These are phyloP conservation scores for Naganishia friedmannii DNA, from an alignment of 768 basidiomycete genomes.

Conservation along the genomic window DNA sequence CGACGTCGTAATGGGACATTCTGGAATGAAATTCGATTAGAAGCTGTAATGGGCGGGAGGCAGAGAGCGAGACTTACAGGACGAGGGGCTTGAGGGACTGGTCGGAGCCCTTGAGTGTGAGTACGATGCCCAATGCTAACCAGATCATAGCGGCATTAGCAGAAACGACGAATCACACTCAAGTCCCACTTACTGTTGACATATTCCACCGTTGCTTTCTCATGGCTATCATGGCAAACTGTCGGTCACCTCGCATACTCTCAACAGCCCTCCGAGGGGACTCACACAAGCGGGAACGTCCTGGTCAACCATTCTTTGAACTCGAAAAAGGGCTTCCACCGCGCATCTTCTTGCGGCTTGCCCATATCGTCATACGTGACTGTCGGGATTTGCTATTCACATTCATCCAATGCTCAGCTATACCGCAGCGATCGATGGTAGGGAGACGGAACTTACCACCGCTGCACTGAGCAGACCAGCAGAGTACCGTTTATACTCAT, in stretches of 20 bases:
- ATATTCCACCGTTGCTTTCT: conserved; percentile 43
- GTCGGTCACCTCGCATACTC: neutral
- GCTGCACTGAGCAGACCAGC: conserved; percentile 37
- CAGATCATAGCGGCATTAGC: neutral
- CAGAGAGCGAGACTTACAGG: conserved; percentile 29
- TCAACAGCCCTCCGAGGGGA: neutral
- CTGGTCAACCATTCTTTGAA: conserved; percentile 46
- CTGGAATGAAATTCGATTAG: conserved; percentile 1
- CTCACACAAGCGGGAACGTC: conserved; percentile 46
- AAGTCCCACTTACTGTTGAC: conserved; percentile 40
- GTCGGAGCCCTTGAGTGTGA: conserved; percentile 45
- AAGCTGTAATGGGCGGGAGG: neutral
- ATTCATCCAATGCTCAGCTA: neutral
- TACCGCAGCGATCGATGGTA: neutral
- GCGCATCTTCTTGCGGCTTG: conserved; percentile 47
- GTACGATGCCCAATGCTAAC: conserved; percentile 43
- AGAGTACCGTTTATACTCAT: conserved; percentile 37
- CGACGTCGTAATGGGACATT: conserved; percentile 49
- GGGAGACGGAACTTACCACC: conserved; percentile 37
- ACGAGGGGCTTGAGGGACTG: conserved; percentile 46
- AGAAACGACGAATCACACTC: neutral
- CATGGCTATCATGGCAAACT: conserved; percentile 25
- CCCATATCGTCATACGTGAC: conserved; percentile 50
- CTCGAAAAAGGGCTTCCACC: conserved; percentile 50
- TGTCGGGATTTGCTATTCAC: conserved; percentile 43